Conservation (phyloP, 306 rosid species). For the Begonia masoniana region DNA sequence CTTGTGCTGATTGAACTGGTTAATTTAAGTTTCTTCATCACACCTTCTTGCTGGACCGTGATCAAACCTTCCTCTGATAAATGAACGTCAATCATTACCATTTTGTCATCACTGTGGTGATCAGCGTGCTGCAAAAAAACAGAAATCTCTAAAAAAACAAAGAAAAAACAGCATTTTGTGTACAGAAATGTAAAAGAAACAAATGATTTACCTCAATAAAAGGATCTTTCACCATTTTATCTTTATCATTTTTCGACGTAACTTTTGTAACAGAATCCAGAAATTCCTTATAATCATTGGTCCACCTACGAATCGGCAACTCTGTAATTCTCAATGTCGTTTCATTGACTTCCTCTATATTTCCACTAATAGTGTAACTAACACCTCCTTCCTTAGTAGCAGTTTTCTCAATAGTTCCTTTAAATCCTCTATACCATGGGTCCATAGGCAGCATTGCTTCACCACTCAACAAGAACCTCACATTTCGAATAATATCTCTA, state of each 20-base stretch:
- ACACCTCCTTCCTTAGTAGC: constrained; percentile 44
- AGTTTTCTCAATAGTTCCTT: constrained; percentile 55
- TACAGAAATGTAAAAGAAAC: background rate
- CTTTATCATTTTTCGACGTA: constrained; percentile 46
- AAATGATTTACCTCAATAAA: constrained; percentile 44
- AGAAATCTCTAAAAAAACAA: constrained; percentile 3
- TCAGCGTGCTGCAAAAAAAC: constrained; percentile 49
- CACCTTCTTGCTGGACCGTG: constrained; percentile 59
- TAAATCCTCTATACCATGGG: constrained; percentile 92
- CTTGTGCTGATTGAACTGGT: constrained; percentile 48
- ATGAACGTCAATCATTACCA: constrained; percentile 51
- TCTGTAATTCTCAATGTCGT: constrained; percentile 52
- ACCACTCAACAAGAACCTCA: constrained; percentile 51
- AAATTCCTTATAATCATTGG: constrained; percentile 84
- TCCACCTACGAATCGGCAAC: constrained; percentile 83
- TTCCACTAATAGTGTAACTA: constrained; percentile 48
- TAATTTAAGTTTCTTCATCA: constrained; percentile 65
- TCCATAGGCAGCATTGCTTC: constrained; percentile 64
- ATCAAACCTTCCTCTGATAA: constrained; percentile 42
- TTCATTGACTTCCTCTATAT: constrained; percentile 45
- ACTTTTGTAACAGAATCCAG: constrained; percentile 60
- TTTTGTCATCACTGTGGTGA: constrained; percentile 72
- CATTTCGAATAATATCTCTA: constrained; percentile 68
- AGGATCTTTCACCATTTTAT: constrained; percentile 47
- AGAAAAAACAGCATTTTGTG: background rate